phyloP scores from a whole-genome alignment of 305 asterid species.

The Solanum hybrid region DNA sequence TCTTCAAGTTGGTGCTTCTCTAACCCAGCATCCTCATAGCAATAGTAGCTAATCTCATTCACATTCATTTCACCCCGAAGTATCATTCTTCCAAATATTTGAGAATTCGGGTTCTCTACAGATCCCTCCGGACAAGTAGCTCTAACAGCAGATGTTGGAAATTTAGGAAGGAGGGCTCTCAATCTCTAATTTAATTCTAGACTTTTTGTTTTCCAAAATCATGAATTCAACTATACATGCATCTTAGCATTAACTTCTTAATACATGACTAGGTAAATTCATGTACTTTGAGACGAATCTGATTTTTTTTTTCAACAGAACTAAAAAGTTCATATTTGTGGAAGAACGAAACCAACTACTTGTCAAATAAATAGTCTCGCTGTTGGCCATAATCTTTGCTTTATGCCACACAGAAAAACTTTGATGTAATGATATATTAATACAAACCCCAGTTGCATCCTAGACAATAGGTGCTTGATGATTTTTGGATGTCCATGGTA shows the following conservation, averaged over 20 bases:
- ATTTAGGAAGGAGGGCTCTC: neutral
- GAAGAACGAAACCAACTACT: neutral
- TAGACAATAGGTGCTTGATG: neutral
- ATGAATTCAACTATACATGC: neutral
- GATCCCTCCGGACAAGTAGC: neutral
- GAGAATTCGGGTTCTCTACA: neutral
- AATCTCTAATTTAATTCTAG: neutral
- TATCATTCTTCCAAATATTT: neutral
- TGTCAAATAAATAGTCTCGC: neutral
- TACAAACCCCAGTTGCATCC: neutral
- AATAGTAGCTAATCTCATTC: neutral
- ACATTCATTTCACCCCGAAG: neutral
- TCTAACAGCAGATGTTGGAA: neutral
- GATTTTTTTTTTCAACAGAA: neutral
- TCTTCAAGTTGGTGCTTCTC: neutral
- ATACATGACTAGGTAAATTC: neutral
- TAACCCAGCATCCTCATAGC: neutral
- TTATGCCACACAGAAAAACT: neutral
- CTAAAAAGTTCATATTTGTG: neutral
- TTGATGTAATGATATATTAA: neutral
- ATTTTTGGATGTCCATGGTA: neutral
- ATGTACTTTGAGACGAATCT: neutral
- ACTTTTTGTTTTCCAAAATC: neutral
- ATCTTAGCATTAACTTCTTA: neutral
- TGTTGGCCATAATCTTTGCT: neutral